A percentile compares a stretch with the other conserved stretches of the same genome.
These are phyloP conservation scores for Amphichorda felina DNA, from an alignment of 2,329 filamentous ascomycete genomes.

Conservation along the genomic window DNA sequence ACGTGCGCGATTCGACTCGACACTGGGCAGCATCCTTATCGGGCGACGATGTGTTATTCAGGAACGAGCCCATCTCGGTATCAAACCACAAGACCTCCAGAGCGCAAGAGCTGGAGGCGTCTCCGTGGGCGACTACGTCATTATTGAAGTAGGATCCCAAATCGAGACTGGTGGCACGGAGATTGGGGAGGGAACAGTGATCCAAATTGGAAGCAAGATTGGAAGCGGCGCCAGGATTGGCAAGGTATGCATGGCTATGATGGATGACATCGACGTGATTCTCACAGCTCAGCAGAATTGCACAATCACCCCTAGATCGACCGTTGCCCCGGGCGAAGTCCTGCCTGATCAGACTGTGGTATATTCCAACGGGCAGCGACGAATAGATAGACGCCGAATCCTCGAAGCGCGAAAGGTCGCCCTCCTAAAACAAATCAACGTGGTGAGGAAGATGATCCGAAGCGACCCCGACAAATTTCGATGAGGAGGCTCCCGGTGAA, in stretches of 20 bases:
- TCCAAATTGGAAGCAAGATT: slow-evolving; percentile 49
- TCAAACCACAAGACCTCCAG: slow-evolving; percentile 14
- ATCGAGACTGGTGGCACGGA: slow-evolving; percentile 52
- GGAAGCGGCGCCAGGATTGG: slow-evolving; percentile 50
- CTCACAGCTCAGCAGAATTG: slow-evolving; percentile 39
- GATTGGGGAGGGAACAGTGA: slow-evolving; percentile 45
- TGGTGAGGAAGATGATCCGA: slow-evolving; percentile 53
- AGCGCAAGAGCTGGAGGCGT: slow-evolving; percentile 31
- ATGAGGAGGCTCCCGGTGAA: neutral
- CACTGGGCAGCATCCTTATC: slow-evolving; percentile 65
- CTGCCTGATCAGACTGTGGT: slow-evolving; percentile 59
- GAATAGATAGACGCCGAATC: slow-evolving; percentile 47
- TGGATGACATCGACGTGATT: neutral
- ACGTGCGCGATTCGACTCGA: slow-evolving; percentile 66
- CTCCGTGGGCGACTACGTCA: slow-evolving; percentile 46
- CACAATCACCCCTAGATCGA: slow-evolving; percentile 55
- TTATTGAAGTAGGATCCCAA: slow-evolving; percentile 45
- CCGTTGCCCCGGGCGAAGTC: slow-evolving; percentile 42
- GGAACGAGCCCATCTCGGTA: slow-evolving; percentile 52
- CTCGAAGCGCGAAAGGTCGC: slow-evolving; percentile 51
- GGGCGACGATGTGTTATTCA: slow-evolving; percentile 74
- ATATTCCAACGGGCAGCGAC: slow-evolving; percentile 49
- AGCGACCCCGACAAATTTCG: slow-evolving; percentile 19
- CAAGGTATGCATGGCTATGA: slow-evolving; percentile 32
- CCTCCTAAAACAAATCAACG: slow-evolving; percentile 56